Evolutionary conservation across 192 early-diverging fungal genomes (phyloP).

Genomic region (Coemansia interrupta): DNA sequence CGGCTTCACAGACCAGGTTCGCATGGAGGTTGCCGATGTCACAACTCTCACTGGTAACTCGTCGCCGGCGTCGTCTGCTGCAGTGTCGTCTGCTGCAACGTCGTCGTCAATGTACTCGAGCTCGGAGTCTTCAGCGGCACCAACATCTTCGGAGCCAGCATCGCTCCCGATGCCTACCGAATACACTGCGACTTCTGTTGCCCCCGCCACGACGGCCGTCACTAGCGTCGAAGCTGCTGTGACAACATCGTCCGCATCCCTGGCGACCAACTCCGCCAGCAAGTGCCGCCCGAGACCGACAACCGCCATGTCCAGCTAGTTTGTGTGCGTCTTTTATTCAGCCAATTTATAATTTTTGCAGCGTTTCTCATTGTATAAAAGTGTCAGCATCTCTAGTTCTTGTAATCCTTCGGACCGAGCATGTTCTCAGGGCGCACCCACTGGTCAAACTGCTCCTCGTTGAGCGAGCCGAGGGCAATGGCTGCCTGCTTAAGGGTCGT

Average conservation of each 20-base stretch:
- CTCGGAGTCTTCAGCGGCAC: background rate
- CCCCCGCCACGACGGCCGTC: background rate
- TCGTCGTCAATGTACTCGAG: background rate
- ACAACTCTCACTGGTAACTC: constrained; percentile 6
- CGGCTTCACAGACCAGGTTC: constrained; percentile 20
- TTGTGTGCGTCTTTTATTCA: too few relatives aligned
- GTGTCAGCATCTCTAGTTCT: too few relatives aligned
- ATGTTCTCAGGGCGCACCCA: constrained; percentile 93
- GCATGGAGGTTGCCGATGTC: constrained; percentile 12
- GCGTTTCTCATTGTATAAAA: constrained; percentile 2
- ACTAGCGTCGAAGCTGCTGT: background rate
- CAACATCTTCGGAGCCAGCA: background rate
- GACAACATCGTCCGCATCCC: background rate
- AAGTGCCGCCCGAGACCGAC: constrained; percentile 12
- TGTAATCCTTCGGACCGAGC: constrained; percentile 64
- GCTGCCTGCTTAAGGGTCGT: constrained; percentile 90
- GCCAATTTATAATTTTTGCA: background rate
- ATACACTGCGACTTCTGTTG: background rate
- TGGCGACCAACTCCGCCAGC: background rate
- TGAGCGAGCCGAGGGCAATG: constrained; percentile 79
- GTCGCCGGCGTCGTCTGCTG: too few relatives aligned
- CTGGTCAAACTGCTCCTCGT: constrained; percentile 88
- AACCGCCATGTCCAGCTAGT: too few relatives aligned
- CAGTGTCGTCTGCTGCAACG: background rate
- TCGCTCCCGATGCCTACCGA: constrained; percentile 1